Percentiles rank a stretch among this genome's conserved stretches.
Conservation (phyloP, 495 filamentous ascomycete genomes). For the Penicillium steckii region DNA sequence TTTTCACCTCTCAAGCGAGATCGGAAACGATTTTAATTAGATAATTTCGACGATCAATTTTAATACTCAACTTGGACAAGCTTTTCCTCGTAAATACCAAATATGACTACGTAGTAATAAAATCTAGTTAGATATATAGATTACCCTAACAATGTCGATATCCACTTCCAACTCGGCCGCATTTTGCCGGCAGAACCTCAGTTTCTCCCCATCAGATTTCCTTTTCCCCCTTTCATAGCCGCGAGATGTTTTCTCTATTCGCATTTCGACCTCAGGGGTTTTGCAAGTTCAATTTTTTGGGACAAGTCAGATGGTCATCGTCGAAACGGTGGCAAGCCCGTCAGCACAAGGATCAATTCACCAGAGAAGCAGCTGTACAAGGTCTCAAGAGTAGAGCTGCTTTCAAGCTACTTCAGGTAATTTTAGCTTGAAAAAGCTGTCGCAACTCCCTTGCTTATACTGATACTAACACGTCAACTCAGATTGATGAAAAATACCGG, state of each 20-base stretch:
- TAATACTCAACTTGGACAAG: background rate
- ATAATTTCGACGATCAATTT: background rate
- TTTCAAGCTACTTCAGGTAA: conserved; percentile 83
- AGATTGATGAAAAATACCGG: conserved; percentile 79
- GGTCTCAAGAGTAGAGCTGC: conserved; percentile 86
- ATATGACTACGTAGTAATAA: too few relatives aligned
- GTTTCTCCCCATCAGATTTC: background rate
- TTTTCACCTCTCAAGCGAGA: conserved; percentile 87
- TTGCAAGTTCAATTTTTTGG: background rate
- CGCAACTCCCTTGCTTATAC: background rate
- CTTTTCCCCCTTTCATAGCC: background rate
- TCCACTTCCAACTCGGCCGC: too few relatives aligned
- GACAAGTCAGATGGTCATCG: conserved; percentile 52
- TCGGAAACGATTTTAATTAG: conserved; percentile 49
- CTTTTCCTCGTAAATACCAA: too few relatives aligned
- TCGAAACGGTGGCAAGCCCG: conserved; percentile 80
- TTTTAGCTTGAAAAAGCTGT: background rate
- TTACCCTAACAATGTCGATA: too few relatives aligned
- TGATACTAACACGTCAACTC: background rate
- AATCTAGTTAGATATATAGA: background rate
- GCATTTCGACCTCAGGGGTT: background rate
- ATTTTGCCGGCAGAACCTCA: conserved; percentile 14
- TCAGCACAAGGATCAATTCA: conserved; percentile 68
- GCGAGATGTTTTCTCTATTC: conserved; percentile 10
- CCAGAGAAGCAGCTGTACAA: conserved; percentile 67